Evolutionary conservation across 129 eudicot species (phyloP), one percentile per base, ranked within the genome.

Genomic region (Lonicera japonica): DNA sequence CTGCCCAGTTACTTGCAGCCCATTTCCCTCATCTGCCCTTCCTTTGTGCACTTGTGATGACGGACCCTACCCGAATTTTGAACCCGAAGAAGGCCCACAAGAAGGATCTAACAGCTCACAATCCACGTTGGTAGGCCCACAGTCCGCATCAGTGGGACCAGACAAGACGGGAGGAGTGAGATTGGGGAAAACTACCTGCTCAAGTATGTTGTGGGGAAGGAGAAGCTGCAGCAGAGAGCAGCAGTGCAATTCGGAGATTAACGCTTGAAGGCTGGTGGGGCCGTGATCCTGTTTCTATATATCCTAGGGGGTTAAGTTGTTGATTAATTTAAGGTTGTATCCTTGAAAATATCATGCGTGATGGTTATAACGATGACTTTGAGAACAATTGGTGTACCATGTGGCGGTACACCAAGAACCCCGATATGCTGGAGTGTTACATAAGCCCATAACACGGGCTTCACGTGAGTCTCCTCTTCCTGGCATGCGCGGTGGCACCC

Each of bases 141-240:
- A 29, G 6, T 29, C 36, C 36, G 36, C 36, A 1, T 29, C 36
- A 6, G 6, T 6, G 36, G 36, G 36, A 29, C 4, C 70, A 14
- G 89, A 79, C 11, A 82, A 92, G 61, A 86, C 72, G 11, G 4
- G 6, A 29, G 77, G 76, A 45, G 62, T 65, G 24, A 83, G 83
- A 70, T 60, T 85, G 56, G 84, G 72, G 54, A 82, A 74, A 78
- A 77, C 85, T 52, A 89, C 79, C 58, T 85, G 85, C 54, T 85
- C 96, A 21, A 81, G 80, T 51, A 83, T 88, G 95, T 88, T 94
- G 70, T 83, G 96, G 99, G 81, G 95, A 14, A 74, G 96, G 80
- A 72, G 96, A 70, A 94, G 95, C 77, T 80, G 89, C 65, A 94
- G 92, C 68, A 83, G 96, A 72, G 96, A 94, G 75, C 84, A 92